A percentile compares a stretch with the other conserved stretches of the same genome.
Conservation (phyloP, 805 yeast species). For the Teunomyces barrocoloradensis region DNA sequence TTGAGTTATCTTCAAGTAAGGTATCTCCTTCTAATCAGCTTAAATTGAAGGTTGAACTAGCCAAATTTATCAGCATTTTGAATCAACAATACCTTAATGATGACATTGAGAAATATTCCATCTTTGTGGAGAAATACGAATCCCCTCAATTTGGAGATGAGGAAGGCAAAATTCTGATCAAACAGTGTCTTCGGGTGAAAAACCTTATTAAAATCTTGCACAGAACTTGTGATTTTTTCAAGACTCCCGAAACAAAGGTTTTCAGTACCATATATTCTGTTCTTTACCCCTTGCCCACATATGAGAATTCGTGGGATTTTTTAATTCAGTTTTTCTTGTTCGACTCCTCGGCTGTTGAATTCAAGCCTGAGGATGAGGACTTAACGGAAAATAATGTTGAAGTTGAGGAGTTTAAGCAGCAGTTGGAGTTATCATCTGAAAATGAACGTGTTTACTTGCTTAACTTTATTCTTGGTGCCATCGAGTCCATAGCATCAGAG, state of each 20-base stretch:
- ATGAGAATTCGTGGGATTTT: slow-evolving; percentile 34
- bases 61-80: slow-evolving; percentile 50
- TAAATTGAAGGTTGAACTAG: slow-evolving; percentile 45
- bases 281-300: slow-evolving; percentile 29
- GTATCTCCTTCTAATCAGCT: slow-evolving; percentile 15
- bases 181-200: slow-evolving; percentile 20
- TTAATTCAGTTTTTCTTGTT: slow-evolving; percentile 40
- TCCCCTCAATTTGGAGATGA: slow-evolving; percentile 23
- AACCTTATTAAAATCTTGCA: slow-evolving; percentile 11
- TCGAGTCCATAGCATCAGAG: slow-evolving; percentile 25
- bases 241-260: slow-evolving; percentile 9
- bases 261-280: slow-evolving; percentile 24
- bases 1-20: slow-evolving; percentile 31
- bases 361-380: slow-evolving; percentile 11
- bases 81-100: slow-evolving; percentile 40
- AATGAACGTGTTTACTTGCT: slow-evolving; percentile 27
- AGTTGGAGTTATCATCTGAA: slow-evolving; percentile 23
- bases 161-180: slow-evolving; percentile 17
- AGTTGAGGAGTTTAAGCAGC: slow-evolving; percentile 28
- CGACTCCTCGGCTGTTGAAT: slow-evolving; percentile 41
- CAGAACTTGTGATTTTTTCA: slow-evolving; percentile 1
- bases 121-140: slow-evolving; percentile 27
- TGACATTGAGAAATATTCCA: slow-evolving; percentile 31
- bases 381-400: slow-evolving; percentile 14
- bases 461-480: slow-evolving; percentile 41